Percentiles rank a stretch among this genome's conserved stretches.
Conservation (phyloP, 345 rosid species). For the Gossypium longicalyx region DNA sequence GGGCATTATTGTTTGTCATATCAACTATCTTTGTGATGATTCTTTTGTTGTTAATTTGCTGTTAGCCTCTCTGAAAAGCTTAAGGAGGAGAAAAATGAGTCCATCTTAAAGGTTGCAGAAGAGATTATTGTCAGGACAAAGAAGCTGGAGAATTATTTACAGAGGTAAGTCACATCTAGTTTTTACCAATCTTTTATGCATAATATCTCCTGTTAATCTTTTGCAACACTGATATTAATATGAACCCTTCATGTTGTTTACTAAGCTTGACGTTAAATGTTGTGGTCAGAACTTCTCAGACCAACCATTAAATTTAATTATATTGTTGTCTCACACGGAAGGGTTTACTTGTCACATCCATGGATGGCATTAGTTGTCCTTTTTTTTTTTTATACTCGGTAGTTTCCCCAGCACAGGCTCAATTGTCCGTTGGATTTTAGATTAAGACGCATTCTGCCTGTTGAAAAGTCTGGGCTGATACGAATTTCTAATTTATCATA, state of each 20-base stretch:
- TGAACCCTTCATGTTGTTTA: background rate
- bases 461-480: background rate
- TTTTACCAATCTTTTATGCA: constrained; percentile 4
- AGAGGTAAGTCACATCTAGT: constrained; percentile 38
- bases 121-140: constrained; percentile 45
- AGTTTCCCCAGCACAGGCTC: background rate
- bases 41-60: background rate
- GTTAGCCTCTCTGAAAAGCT: constrained; percentile 43
- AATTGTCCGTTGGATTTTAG: background rate
- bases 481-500: background rate
- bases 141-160: constrained; percentile 52
- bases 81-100: constrained; percentile 35
- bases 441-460: constrained; percentile 1
- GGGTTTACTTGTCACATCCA: background rate
- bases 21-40: background rate
- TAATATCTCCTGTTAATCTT: background rate
- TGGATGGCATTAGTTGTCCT: background rate
- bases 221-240: background rate
- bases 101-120: constrained; percentile 58
- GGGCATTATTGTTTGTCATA: background rate
- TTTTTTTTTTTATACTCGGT: background rate
- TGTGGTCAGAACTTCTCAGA: background rate
- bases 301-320: background rate
- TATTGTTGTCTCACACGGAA: background rate
- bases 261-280: background rate